A percentile compares a stretch with the other conserved stretches of the same genome.
Evolutionary conservation across 139 green algal species (phyloP).

Genomic region (Chlamydomonas sphaeroides): DNA sequence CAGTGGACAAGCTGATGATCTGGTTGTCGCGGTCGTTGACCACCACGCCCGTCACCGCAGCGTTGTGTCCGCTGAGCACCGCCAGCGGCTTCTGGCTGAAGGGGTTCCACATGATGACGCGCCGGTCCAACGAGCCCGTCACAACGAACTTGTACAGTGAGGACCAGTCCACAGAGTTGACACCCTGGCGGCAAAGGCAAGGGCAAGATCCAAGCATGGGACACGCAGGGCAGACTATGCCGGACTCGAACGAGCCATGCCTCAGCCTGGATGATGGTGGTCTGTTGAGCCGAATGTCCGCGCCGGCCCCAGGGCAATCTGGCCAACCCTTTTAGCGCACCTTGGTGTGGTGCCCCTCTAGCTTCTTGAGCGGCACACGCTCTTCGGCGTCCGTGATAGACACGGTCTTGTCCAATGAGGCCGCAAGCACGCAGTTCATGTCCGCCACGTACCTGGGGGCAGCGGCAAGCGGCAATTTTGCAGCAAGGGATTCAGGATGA

Average conservation of each 20-base stretch:
- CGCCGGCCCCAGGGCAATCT: too few species aligned
- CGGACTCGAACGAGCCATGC: too few species aligned
- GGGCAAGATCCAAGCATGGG: too few species aligned
- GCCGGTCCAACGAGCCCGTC: slow-evolving; percentile 55
- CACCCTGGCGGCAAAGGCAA: too few species aligned
- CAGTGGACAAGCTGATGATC: slow-evolving; percentile 71
- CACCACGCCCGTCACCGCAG: slow-evolving; percentile 61
- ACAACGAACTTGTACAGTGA: slow-evolving; percentile 69
- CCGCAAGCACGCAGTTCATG: slow-evolving; percentile 68
- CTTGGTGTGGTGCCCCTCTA: slow-evolving; percentile 49
- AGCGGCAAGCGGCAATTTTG: too few species aligned
- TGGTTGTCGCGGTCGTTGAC: slow-evolving; percentile 80
- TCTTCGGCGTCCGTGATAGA: slow-evolving; percentile 65
- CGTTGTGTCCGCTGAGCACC: slow-evolving; percentile 67
- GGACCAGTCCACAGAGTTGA: slow-evolving; percentile 67
- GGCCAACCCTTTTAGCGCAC: not conserved
- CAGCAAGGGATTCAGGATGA: too few species aligned
- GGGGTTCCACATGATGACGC: slow-evolving; percentile 82
- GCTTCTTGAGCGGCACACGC: slow-evolving; percentile 56
- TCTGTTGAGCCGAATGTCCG: too few species aligned
- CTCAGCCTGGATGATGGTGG: too few species aligned
- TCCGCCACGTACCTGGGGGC: slow-evolving; percentile 63
- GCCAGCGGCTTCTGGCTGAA: slow-evolving; percentile 72
- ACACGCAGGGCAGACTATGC: too few species aligned
- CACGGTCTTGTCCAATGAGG: slow-evolving; percentile 65